Conservation (phyloP, 2,329 filamentous ascomycete genomes). For the Allantophomopsis cytisporea region DNA sequence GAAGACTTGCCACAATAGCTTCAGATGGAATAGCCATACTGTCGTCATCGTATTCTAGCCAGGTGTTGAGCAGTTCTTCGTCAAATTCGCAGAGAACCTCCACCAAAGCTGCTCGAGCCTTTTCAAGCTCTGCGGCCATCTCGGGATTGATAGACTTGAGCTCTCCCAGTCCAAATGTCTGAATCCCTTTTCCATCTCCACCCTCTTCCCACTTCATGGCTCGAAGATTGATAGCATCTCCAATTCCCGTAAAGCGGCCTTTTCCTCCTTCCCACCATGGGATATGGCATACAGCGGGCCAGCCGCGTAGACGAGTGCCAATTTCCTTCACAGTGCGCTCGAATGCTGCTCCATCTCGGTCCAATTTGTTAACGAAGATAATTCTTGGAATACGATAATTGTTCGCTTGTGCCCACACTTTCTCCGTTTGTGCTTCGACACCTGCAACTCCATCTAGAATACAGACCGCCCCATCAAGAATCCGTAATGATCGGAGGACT, state of each 20-base stretch:
- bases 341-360: constrained; percentile 72
- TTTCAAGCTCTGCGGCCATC: constrained; percentile 54
- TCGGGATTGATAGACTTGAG: constrained; percentile 30
- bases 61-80: constrained; percentile 72
- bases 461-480: constrained; percentile 83
- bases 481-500: constrained; percentile 76
- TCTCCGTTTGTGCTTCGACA: constrained; percentile 92
- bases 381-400: constrained; percentile 75
- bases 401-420: constrained; percentile 87
- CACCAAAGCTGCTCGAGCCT: constrained; percentile 63
- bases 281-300: constrained; percentile 87
- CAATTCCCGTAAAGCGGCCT: constrained; percentile 68
- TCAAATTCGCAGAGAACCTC: constrained; percentile 84
- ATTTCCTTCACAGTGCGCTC: constrained; percentile 77
- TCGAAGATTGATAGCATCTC: constrained; percentile 65
- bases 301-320: constrained; percentile 63
- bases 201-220: constrained; percentile 62
- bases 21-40: constrained; percentile 50
- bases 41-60: constrained; percentile 65
- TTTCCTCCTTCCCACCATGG: constrained; percentile 75
- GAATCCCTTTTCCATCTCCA: constrained; percentile 48
- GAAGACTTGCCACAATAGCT: constrained; percentile 60
- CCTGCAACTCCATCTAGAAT: constrained; percentile 87
- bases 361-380: constrained; percentile 74
- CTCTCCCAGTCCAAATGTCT: constrained; percentile 39